Conservation (phyloP, 2,329 filamentous ascomycete species). For the Cladosporium colombiae region DNA sequence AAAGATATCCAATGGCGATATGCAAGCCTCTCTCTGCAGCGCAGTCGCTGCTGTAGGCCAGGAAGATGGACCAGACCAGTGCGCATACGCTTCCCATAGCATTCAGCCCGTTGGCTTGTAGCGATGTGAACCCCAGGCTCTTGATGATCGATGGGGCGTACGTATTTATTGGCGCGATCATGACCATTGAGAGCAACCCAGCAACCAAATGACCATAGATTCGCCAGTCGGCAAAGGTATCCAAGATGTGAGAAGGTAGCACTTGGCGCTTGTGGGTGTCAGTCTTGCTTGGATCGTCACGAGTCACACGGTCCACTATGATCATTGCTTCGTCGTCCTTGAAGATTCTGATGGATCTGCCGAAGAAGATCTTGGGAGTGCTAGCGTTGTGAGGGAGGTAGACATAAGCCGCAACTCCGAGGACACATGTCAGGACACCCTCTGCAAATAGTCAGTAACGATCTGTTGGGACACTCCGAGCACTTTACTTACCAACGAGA, state of each 20-base stretch:
- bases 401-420: neutral
- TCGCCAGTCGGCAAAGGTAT: slow-evolving; percentile 1
- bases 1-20: neutral
- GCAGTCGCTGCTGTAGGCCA: neutral
- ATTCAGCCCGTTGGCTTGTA: slow-evolving; percentile 5
- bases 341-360: neutral
- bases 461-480: neutral
- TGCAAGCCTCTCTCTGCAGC: neutral
- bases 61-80: neutral
- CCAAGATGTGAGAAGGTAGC: neutral
- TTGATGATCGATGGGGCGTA: slow-evolving; percentile 5
- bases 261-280: neutral
- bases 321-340: neutral
- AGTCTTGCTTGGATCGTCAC: neutral
- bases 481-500: neutral
- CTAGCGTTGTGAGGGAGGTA: slow-evolving; percentile 1
- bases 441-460: neutral
- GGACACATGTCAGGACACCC: neutral
- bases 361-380: slow-evolving; percentile 4
- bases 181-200: neutral
- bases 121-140: slow-evolving; percentile 5
- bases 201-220: slow-evolving; percentile 1
- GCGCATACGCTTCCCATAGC: neutral
- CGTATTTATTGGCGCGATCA: slow-evolving; percentile 5
- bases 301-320: neutral